Conservation (phyloP, 1,139 yeast species). For the Starmera stellimalicola region DNA sequence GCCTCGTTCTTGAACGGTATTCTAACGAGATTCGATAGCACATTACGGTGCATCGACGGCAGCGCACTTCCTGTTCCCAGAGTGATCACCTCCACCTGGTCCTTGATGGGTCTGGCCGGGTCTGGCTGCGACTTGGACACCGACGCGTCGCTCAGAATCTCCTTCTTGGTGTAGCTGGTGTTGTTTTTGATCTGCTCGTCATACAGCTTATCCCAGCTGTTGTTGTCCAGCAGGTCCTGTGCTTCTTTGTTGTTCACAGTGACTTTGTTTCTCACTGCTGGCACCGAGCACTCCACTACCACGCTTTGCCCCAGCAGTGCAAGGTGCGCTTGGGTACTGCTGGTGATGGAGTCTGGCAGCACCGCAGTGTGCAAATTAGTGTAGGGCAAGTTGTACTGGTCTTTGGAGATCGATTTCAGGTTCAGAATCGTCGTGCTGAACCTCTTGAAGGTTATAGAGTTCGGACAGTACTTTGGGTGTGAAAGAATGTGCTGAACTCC, state of each 20-base stretch:
- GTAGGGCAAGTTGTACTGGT: slow-evolving; percentile 43
- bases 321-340: slow-evolving; percentile 16
- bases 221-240: too few relatives aligned
- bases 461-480: slow-evolving; percentile 54
- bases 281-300: slow-evolving; percentile 11
- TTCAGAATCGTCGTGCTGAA: slow-evolving; percentile 46
- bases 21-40: slow-evolving; percentile 66
- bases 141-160: slow-evolving; percentile 5
- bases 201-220: slow-evolving; percentile 35
- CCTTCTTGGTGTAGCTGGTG: slow-evolving; percentile 7
- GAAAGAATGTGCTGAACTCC: slow-evolving; percentile 56
- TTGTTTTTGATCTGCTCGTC: slow-evolving; percentile 30
- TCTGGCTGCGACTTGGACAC: slow-evolving; percentile 7
- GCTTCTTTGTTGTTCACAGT: too few relatives aligned
- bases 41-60: slow-evolving; percentile 81
- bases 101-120: slow-evolving; percentile 15
- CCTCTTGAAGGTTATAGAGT: slow-evolving; percentile 49
- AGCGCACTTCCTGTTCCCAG: slow-evolving; percentile 93
- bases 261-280: slow-evolving; percentile 7
- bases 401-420: slow-evolving; percentile 45
- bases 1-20: slow-evolving; percentile 37
- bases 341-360: slow-evolving; percentile 8
- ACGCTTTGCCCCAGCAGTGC: slow-evolving; percentile 12
- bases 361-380: slow-evolving; percentile 11
- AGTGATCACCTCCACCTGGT: slow-evolving; percentile 62